phyloP scores from a whole-genome alignment of 441 rosid genomes.

The Omphalea diandra region DNA sequence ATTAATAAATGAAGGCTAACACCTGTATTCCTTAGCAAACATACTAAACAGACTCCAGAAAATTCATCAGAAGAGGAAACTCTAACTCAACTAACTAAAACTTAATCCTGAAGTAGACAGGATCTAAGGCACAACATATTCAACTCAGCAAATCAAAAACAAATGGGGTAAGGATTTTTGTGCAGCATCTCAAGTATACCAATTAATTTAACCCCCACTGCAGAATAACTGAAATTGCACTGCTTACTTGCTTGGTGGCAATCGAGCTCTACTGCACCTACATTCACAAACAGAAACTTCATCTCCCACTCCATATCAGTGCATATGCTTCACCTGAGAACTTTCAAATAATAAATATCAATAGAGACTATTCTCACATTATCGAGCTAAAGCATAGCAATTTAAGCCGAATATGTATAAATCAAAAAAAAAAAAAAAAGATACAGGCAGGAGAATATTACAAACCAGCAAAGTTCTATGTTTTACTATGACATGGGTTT shows the following conservation, averaged over 20 bases:
- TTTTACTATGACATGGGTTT: constrained; percentile 86
- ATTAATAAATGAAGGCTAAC: background rate
- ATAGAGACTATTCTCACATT: background rate
- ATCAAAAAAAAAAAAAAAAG: constrained; percentile 7
- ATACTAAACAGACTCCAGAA: background rate
- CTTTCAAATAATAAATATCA: constrained; percentile 19
- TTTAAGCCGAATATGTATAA: constrained; percentile 14
- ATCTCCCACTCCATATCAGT: constrained; percentile 75
- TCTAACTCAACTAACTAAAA: background rate
- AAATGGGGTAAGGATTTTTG: background rate
- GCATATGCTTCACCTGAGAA: constrained; percentile 90
- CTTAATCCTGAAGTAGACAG: background rate
- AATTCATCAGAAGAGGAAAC: background rate
- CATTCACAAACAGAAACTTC: constrained; percentile 84
- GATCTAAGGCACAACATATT: background rate
- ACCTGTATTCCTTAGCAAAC: background rate
- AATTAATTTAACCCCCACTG: background rate
- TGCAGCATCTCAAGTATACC: background rate
- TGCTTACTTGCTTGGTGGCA: constrained; percentile 95
- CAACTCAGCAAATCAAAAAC: background rate
- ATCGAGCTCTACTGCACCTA: constrained; percentile 78
- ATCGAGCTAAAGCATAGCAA: constrained; percentile 1
- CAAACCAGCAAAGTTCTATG: constrained; percentile 93
- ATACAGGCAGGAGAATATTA: constrained; percentile 27
- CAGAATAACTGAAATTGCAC: background rate